Evolutionary conservation across 257 asterid genomes (phyloP).

Genomic region (Solanum habrochaites): DNA sequence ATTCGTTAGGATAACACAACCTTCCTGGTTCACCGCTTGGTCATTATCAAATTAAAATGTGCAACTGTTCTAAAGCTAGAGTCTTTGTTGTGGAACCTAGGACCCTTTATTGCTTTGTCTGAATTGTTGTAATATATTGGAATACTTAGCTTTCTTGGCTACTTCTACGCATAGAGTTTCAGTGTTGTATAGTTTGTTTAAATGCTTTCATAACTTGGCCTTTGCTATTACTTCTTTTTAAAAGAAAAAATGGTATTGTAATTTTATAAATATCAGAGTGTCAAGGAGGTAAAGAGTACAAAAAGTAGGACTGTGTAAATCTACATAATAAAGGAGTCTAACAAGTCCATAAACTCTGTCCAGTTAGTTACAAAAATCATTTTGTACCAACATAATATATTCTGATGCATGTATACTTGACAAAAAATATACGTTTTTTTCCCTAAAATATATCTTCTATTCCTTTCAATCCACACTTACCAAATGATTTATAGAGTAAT

Average conservation of each 20-base stretch:
- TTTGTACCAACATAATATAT: background rate
- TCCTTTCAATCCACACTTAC: background rate
- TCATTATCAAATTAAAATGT: background rate
- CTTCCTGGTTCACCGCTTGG: background rate
- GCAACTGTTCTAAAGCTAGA: background rate
- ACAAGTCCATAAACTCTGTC: background rate
- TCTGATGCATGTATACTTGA: background rate
- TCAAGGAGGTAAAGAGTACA: background rate
- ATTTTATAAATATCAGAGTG: background rate
- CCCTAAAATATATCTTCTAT: background rate
- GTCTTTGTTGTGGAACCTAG: background rate
- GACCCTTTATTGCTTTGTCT: background rate
- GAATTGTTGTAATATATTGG: background rate
- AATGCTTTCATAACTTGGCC: background rate
- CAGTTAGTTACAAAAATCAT: background rate
- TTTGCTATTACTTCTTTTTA: background rate
- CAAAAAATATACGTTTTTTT: background rate
- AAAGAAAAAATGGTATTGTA: background rate
- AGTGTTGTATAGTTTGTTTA: background rate
- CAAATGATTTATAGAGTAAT: background rate
- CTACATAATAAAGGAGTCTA: background rate
- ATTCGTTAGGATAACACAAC: background rate
- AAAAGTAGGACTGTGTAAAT: background rate
- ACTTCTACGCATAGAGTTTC: background rate
- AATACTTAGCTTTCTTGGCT: background rate